phyloP scores from a whole-genome alignment of 1,139 yeast genomes.

The Kodamaea plutei region DNA sequence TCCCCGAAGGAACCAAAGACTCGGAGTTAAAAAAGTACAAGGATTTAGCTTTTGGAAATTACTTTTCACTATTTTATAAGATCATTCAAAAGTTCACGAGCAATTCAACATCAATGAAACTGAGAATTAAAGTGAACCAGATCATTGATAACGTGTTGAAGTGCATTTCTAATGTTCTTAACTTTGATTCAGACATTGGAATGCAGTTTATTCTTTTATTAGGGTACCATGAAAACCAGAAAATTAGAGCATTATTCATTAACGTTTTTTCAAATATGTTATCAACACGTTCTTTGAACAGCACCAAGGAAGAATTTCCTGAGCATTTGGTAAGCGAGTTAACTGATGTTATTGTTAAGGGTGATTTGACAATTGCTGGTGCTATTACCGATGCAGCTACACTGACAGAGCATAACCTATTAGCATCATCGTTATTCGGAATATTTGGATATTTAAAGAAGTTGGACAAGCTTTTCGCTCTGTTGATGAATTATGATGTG shows the following conservation, averaged over 20 bases:
- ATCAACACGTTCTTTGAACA: slow-evolving; percentile 33
- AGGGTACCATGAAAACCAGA: slow-evolving; percentile 67
- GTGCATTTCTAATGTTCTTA: slow-evolving; percentile 64
- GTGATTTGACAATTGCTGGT: slow-evolving; percentile 22
- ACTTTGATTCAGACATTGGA: slow-evolving; percentile 74
- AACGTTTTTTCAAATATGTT: slow-evolving; percentile 71
- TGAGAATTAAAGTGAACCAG: slow-evolving; percentile 50
- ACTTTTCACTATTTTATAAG: slow-evolving; percentile 67
- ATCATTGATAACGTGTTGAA: slow-evolving; percentile 65
- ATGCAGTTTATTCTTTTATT: slow-evolving; percentile 71
- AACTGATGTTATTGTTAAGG: slow-evolving; percentile 20
- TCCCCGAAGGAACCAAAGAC: slow-evolving; percentile 57
- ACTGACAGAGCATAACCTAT: slow-evolving; percentile 39
- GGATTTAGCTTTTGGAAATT: slow-evolving; percentile 64
- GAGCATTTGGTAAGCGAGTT: slow-evolving; percentile 21
- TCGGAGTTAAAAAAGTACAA: slow-evolving; percentile 55
- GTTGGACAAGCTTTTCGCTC: slow-evolving; percentile 52
- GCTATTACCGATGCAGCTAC: slow-evolving; percentile 71
- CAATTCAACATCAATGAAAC: slow-evolving; percentile 21
- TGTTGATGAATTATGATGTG: slow-evolving; percentile 62
- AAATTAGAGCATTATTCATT: slow-evolving; percentile 67
- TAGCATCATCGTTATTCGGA: slow-evolving; percentile 68
- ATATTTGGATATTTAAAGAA: slow-evolving; percentile 52
- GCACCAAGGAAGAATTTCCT: slow-evolving; percentile 24
- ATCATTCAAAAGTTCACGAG: slow-evolving; percentile 60